These are phyloP conservation scores for Teratosphaeria epicoccoides DNA, from an alignment of 2,329 filamentous ascomycete genomes.

Conservation along the genomic window DNA sequence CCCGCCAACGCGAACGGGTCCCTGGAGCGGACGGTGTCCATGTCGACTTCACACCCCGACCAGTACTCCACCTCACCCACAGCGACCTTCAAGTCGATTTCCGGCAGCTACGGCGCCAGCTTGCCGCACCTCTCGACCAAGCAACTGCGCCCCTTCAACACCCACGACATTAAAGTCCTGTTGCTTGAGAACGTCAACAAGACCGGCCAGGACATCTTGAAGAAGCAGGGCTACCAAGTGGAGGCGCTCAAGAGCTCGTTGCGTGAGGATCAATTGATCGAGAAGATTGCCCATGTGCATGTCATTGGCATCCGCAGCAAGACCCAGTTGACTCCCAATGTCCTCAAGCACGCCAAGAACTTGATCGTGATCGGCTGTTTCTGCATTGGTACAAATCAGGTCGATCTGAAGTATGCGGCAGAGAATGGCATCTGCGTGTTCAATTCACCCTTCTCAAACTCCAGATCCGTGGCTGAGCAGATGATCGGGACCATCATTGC, in stretches of 20 bases:
- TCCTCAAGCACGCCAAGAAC: slow-evolving; percentile 83
- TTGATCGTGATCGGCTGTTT: slow-evolving; percentile 95
- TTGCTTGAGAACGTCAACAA: slow-evolving; percentile 93
- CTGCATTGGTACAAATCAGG: slow-evolving; percentile 96
- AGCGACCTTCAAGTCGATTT: slow-evolving; percentile 62
- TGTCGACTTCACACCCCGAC: slow-evolving; percentile 29
- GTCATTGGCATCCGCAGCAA: slow-evolving; percentile 98
- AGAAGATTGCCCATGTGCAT: slow-evolving; percentile 96
- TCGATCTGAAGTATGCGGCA: slow-evolving; percentile 75
- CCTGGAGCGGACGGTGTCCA: slow-evolving; percentile 23
- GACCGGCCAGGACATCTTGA: slow-evolving; percentile 74
- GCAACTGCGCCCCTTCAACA: slow-evolving; percentile 88
- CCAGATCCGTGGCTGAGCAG: slow-evolving; percentile 88
- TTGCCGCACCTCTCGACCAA: slow-evolving; percentile 44
- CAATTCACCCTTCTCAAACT: slow-evolving; percentile 98
- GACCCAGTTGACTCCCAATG: slow-evolving; percentile 79
- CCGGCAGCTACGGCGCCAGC: slow-evolving; percentile 38
- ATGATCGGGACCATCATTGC: slow-evolving; percentile 90
- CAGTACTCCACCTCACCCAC: slow-evolving; percentile 66
- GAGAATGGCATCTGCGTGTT: slow-evolving; percentile 88
- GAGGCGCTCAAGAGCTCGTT: slow-evolving; percentile 82
- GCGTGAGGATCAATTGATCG: slow-evolving; percentile 84
- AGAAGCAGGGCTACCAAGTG: slow-evolving; percentile 85
- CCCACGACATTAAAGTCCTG: slow-evolving; percentile 91
- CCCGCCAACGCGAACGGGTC: slow-evolving; percentile 10